phyloP scores from a whole-genome alignment of 306 rosid species.

The Senna tora region DNA sequence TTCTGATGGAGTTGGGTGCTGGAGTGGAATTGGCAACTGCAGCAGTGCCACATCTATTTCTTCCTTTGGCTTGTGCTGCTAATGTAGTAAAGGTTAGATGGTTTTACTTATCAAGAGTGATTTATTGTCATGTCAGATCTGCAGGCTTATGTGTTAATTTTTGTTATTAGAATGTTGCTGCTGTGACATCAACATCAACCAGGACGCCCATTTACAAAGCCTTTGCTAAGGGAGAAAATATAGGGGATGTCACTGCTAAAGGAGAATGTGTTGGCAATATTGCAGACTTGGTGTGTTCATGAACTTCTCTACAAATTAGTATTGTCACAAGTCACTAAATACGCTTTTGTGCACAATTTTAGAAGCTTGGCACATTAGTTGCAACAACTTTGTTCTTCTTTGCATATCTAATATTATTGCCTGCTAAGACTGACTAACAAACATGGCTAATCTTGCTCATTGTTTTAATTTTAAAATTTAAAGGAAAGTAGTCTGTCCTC shows the following conservation, averaged over 20 bases:
- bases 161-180: slow-evolving; percentile 80
- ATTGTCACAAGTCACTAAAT: neutral
- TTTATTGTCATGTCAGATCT: slow-evolving; percentile 22
- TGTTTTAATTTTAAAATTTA: slow-evolving; percentile 19
- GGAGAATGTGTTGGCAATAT: slow-evolving; percentile 98
- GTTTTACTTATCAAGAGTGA: slow-evolving; percentile 1
- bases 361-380: slow-evolving; percentile 27
- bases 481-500: slow-evolving; percentile 1
- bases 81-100: slow-evolving; percentile 81
- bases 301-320: slow-evolving; percentile 34
- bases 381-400: slow-evolving; percentile 6
- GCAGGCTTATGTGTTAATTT: slow-evolving; percentile 39
- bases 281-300: slow-evolving; percentile 86
- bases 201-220: slow-evolving; percentile 99
- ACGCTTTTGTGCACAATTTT: slow-evolving; percentile 21
- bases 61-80: slow-evolving; percentile 99
- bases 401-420: slow-evolving; percentile 19
- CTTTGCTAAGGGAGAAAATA: slow-evolving; percentile 97
- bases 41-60: slow-evolving; percentile 88
- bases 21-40: slow-evolving; percentile 94
- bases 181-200: slow-evolving; percentile 98
- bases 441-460: slow-evolving; percentile 3
- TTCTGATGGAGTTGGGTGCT: slow-evolving; percentile 97
- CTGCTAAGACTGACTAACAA: neutral
- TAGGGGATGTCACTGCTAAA: slow-evolving; percentile 98